Base-by-base conservation (phyloP, 2,329 filamentous ascomycete species). In the Aspergillus floridensis region DNA sequence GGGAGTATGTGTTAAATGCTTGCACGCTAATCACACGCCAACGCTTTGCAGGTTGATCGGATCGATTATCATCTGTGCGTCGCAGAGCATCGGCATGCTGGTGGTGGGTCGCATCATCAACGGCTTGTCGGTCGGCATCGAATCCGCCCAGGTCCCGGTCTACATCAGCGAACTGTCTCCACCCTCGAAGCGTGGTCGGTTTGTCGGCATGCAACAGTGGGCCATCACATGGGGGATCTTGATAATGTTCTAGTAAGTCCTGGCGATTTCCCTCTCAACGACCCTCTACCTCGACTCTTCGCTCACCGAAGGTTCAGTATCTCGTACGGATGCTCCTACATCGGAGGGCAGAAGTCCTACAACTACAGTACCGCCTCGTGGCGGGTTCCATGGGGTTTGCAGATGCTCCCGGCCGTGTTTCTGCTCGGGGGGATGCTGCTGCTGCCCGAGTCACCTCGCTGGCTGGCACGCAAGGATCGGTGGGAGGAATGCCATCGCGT, bases 121-220 rank as follows among this genome's bases (percentile, higher is more conserved):
- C 63, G 89, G 90, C 51, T 70, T 91, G 60, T 86, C 86, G 57
- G 88, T 92, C 55, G 90, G 89, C 59, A 90, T 92, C 62, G 86
- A 86, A 62, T 89, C 87, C 24, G 86, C 88, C 6, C 80, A 90
- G 66, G 88, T 90, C 1, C 88, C 88, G 0, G 85, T 91, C 21
- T 91, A 91, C 72, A 85, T 89, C 66, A 82, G 86, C 59, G 89
- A 91, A 71, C 55, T 91, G 19, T 86, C 83, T 6, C 82, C 81
- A 24, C 82, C 82, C 0, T 78, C 76, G 35, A 82, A 80, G 67
- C 79, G 83, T 65, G 83, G 83, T 19, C 82, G 87, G 46, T 81
- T 93, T 38, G 88, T 92, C 29, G 87, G 88, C 55, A 83, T 86
- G 50, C 89, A 92, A 73, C 89, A 92, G 72, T 89, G 88, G 80